phyloP scores from a whole-genome alignment of 805 yeast species.

The Kuraishia molischiana region DNA sequence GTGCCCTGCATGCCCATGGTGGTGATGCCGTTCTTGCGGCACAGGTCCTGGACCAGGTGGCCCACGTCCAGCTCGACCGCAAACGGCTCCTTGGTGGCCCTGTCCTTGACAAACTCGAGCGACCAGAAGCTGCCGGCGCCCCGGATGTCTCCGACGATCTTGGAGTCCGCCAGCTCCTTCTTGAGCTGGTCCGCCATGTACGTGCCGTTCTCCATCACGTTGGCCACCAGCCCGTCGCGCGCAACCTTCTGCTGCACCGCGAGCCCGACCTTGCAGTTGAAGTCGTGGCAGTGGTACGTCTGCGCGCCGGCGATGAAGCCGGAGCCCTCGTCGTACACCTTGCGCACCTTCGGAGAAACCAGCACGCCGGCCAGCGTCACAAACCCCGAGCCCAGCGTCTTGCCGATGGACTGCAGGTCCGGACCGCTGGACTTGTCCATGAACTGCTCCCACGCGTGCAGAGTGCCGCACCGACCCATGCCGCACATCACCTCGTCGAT shows the following conservation, averaged over 20 bases:
- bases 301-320: constrained; percentile 35
- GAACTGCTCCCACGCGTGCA: constrained; percentile 36
- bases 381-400: constrained; percentile 39
- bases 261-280: constrained; percentile 35
- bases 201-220: constrained; percentile 32
- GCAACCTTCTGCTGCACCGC: constrained; percentile 34
- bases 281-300: constrained; percentile 40
- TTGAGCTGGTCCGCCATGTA: constrained; percentile 28
- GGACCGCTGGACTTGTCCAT: constrained; percentile 30
- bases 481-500: constrained; percentile 54
- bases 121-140: constrained; percentile 57
- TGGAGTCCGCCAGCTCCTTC: constrained; percentile 22
- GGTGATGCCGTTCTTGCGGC: constrained; percentile 35
- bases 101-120: constrained; percentile 46
- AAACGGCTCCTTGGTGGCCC: constrained; percentile 39
- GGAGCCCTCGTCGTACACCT: constrained; percentile 27
- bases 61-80: constrained; percentile 26
- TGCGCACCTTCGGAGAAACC: constrained; percentile 28
- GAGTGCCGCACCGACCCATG: constrained; percentile 40
- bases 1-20: constrained; percentile 39
- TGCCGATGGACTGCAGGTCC: constrained; percentile 38
- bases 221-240: constrained; percentile 23
- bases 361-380: constrained; percentile 38
- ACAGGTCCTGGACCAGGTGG: constrained; percentile 19
- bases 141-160: constrained; percentile 47